Evolutionary conservation across 257 asterid species (phyloP).

Genomic region (Ligustrum vulgare): DNA sequence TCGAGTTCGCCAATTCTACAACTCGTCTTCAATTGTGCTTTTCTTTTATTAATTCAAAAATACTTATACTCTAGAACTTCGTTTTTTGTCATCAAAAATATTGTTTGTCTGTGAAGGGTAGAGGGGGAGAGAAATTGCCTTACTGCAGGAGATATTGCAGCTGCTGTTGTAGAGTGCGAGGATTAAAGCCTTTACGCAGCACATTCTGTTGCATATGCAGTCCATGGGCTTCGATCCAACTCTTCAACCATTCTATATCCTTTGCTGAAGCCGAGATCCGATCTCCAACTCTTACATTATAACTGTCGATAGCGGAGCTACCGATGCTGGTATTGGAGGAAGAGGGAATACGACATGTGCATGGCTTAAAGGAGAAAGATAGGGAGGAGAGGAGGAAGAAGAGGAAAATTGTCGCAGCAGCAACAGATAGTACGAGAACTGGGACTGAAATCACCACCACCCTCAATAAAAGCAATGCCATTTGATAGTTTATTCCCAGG

Average conservation of each 20-base stretch:
- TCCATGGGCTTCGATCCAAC: constrained; percentile 72
- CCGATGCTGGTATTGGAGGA: not conserved
- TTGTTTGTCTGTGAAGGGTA: not conserved
- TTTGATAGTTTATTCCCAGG: constrained; percentile 4
- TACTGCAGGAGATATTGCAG: constrained; percentile 74
- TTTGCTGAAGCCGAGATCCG: constrained; percentile 58
- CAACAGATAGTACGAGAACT: constrained; percentile 51
- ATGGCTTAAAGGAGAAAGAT: constrained; percentile 47
- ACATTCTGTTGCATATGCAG: constrained; percentile 83
- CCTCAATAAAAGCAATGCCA: constrained; percentile 59
- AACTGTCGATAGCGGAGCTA: not conserved
- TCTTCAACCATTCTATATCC: constrained; percentile 76
- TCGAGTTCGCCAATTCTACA: not conserved
- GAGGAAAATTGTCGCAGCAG: constrained; percentile 50
- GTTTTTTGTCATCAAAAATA: not conserved
- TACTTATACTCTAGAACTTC: not conserved
- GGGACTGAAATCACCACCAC: constrained; percentile 78
- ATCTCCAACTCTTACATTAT: constrained; percentile 18
- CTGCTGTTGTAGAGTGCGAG: constrained; percentile 89
- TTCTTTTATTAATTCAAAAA: not conserved
- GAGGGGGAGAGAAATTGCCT: not conserved
- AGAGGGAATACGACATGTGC: constrained; percentile 49
- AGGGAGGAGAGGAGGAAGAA: constrained; percentile 48
- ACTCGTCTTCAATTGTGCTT: not conserved
- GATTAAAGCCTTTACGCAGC: constrained; percentile 93